A percentile compares a stretch with the other conserved stretches of the same genome.
Evolutionary conservation across 306 rosid species (phyloP).

Genomic region (Castanea sativa): DNA sequence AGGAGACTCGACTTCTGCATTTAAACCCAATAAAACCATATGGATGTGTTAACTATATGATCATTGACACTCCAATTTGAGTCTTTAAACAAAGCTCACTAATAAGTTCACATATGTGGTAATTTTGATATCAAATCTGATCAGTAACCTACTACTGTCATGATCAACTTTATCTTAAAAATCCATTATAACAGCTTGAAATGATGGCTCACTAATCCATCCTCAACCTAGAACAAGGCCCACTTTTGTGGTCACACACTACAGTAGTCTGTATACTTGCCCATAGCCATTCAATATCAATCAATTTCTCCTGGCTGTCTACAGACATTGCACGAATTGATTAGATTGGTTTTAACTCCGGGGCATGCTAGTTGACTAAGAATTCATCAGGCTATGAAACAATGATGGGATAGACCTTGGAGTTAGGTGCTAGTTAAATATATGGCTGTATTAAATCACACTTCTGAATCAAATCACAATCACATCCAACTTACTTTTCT

Average conservation of each 20-base stretch:
- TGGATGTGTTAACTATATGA: no score
- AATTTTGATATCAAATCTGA: no score
- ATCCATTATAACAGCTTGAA: neutral
- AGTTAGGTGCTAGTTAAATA: neutral
- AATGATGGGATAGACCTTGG: neutral
- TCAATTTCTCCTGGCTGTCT: slow-evolving; percentile 46
- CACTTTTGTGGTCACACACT: slow-evolving; percentile 11
- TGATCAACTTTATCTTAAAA: neutral
- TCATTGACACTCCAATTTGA: no score
- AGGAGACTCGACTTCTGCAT: no score
- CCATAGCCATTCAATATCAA: slow-evolving; percentile 29
- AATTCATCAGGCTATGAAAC: neutral
- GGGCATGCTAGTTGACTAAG: slow-evolving; percentile 10
- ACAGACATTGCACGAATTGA: slow-evolving; percentile 24
- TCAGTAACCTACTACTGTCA: neutral
- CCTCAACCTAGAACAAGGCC: slow-evolving; percentile 7
- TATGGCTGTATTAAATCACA: neutral
- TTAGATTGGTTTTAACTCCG: slow-evolving; percentile 16
- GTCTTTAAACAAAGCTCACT: no score
- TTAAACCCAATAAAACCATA: no score
- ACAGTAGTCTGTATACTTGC: neutral
- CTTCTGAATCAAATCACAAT: slow-evolving; percentile 2
- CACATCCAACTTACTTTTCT: neutral
- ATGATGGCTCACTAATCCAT: neutral
- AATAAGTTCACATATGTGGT: no score